Evolutionary conservation across 2,329 filamentous ascomycete genomes (phyloP).

Genomic region (Aureobasidium lini): DNA sequence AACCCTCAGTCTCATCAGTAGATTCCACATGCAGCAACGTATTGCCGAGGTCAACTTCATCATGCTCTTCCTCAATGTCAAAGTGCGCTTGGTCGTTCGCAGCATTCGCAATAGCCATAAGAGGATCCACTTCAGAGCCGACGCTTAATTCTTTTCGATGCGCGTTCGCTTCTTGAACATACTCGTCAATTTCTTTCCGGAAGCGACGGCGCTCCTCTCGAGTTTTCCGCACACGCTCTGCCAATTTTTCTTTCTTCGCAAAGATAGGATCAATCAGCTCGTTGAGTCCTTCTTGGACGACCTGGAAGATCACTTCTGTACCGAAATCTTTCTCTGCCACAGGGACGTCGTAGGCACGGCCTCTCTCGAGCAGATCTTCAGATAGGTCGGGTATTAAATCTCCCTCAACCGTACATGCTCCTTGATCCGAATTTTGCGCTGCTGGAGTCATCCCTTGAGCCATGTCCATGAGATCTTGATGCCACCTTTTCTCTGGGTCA

Average conservation of each 20-base stretch:
- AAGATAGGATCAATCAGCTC: slow-evolving; percentile 86
- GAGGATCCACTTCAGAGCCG: slow-evolving; percentile 20
- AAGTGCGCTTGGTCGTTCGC: background rate
- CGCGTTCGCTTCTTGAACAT: slow-evolving; percentile 20
- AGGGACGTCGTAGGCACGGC: slow-evolving; percentile 71
- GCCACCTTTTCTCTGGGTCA: slow-evolving; percentile 58
- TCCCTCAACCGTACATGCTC: background rate
- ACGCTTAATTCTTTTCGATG: slow-evolving; percentile 27
- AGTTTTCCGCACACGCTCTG: slow-evolving; percentile 59
- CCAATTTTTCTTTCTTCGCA: slow-evolving; percentile 67
- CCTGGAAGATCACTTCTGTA: slow-evolving; percentile 82
- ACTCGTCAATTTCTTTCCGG: slow-evolving; percentile 35
- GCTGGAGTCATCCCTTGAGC: background rate
- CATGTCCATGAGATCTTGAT: slow-evolving; percentile 37
- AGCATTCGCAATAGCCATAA: slow-evolving; percentile 20
- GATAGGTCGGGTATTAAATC: slow-evolving; percentile 39
- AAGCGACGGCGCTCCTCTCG: slow-evolving; percentile 52
- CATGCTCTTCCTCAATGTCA: background rate
- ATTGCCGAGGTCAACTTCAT: background rate
- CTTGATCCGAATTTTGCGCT: background rate
- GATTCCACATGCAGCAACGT: background rate
- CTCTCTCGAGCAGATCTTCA: slow-evolving; percentile 64
- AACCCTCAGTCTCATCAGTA: background rate
- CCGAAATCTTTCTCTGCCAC: slow-evolving; percentile 75
- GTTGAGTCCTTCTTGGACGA: slow-evolving; percentile 88